A percentile compares a stretch with the other conserved stretches of the same genome.
Conservation (phyloP, 768 basidiomycete genomes). For the Trametes maxima region DNA sequence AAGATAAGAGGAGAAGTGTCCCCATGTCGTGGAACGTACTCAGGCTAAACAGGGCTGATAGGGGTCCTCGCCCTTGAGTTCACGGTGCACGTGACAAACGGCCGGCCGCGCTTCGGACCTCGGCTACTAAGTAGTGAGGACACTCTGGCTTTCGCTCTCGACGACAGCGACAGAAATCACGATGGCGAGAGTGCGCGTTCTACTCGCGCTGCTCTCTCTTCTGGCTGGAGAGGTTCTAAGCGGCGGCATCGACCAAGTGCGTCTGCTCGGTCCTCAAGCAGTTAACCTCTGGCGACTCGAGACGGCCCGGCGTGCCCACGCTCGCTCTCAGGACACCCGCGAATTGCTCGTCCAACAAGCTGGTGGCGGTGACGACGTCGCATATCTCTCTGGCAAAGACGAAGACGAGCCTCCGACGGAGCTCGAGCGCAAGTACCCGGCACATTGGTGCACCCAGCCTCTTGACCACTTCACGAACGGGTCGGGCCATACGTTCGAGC, state of each 20-base stretch:
- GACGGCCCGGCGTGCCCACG: background rate
- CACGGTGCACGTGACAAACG: no score
- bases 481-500: constrained; percentile 64
- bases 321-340: background rate
- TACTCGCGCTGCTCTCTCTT: constrained; percentile 5
- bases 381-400: background rate
- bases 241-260: constrained; percentile 23
- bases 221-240: background rate
- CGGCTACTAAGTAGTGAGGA: no score
- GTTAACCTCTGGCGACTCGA: constrained; percentile 66
- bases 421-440: constrained; percentile 46
- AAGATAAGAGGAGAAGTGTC: no score
- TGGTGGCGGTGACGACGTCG: background rate
- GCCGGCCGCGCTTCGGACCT: no score
- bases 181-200: constrained; percentile 4
- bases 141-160: no score
- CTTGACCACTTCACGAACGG: constrained; percentile 74
- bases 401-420: background rate
- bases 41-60: no score
- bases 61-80: no score
- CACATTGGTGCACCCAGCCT: constrained; percentile 80
- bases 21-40: no score
- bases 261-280: constrained; percentile 53
- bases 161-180: background rate
- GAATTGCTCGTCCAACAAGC: constrained; percentile 8